Base-by-base conservation (phyloP, 2,329 filamentous ascomycete genomes). In the Talaromyces atroroseus region DNA sequence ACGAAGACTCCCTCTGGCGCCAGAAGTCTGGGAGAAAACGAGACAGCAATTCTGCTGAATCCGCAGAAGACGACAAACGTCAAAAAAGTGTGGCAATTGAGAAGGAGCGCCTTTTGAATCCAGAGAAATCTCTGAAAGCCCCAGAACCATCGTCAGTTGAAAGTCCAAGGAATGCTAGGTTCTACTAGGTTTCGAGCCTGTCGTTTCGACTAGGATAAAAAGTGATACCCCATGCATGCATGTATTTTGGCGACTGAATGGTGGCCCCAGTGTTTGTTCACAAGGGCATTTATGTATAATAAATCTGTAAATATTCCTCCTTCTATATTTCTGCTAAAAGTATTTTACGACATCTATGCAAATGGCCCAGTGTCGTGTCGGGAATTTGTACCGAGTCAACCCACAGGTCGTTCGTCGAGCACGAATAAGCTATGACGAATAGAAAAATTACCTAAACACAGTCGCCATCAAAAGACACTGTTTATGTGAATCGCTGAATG, bases 1-100 rank as follows among this genome's bases (percentile, higher is more conserved):
- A 67, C 38, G 73, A 75, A 58, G 72, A 74, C 58, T 68, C 67
- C 3, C 45, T 70, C 18, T 74, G 71, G 72, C 68, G 69, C 56
- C 63, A 66, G 49, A 70, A 66, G 49, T 50, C 56, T n/a, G 44
- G 46, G 24, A 52, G 50, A 50, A 40, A 52, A 23, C 52, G 45
- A 45, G 34, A 24, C 3, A 49, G 20, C 21, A 23, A 48, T 16
- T 32, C 50, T 23, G 16, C 50, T 7, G 50, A 18, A 18, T 26
- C 49, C 4, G 32, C 8, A 44, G 29, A 29, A 20, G 38, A 48
- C 24, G 42, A 44, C 18, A 29, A 21, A 14, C 42, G 14, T 6
- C 20, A 46, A 26, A 32, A 26, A 12, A 16, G 21, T 12, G 7
- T 16, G 36, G 34, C 34, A 23, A 12, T 29, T 11, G 46, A 48